Base-by-base conservation (phyloP, 176 grass and related monocot species). In the Urochloa ruziziensis region DNA sequence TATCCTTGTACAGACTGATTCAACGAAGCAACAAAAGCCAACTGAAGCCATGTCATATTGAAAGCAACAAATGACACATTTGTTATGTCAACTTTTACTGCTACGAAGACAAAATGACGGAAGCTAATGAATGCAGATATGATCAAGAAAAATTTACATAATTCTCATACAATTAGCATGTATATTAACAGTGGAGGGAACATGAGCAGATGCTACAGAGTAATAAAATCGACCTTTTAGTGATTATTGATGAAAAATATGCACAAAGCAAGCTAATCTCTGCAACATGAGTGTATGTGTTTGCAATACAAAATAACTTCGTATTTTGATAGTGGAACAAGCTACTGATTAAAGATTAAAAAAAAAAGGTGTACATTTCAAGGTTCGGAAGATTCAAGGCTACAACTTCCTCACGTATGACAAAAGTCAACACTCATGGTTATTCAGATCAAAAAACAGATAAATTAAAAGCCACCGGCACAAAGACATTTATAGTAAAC, bases 1-100 rank as follows among this genome's bases (percentile, higher is more conserved):
- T 33, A 34, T 58, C 59, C 44, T 81, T 62, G 25, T 69, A 71
- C 17, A 71, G 51, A 82, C 34, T 64, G 10, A 58, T 36, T 27
- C 28, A 48, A 79, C 53, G 33, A 77, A 47, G 73, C 33, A 88
- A 73, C 52, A 80, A 80, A 80, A 37, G 49, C 37, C 34, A 88
- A 54, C 18, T 53, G 54, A 42, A 46, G 3, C 3, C 16, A 21
- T 36, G 44, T 69, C 78, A 77, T 42, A 62, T 53, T 43, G n/a
- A 14, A 44, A 53, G 6, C 44, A 76, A 37, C 14, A 77, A 37
- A 9, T 70, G 72, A 63, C 18, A n/a, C 15, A 75, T 67, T 39
- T 18, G 33, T 18, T 37, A 83, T 54, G 17, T 61, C 27, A 56
- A 83, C 46, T 79, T 79, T 83, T 49, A 54, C 58, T 65, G 33